Evolutionary conservation across 768 basidiomycete species (phyloP), one percentile per base, ranked within the genome.

Genomic region (Leccinellum albellum): DNA sequence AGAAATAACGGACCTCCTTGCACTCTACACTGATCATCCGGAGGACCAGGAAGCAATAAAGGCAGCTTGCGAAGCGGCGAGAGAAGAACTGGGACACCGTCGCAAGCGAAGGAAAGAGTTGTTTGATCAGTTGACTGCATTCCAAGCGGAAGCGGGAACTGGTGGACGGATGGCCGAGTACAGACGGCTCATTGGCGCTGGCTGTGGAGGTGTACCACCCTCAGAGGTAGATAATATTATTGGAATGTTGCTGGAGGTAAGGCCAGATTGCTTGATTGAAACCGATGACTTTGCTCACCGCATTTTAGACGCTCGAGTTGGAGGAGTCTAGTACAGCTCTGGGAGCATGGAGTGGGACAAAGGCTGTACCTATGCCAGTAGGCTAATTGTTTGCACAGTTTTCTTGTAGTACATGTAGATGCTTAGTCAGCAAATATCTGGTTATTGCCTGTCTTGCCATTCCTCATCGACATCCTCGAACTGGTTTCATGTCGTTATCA

Each of bases 61-160:
- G 28, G 67, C 68, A 52, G 78, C 76, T 55, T 91, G 89, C 71
- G 83, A 87, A 53, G 69, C 70, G 49, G 71, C 91, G 51, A 77
- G 85, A 42, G 82, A 80, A 59, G 90, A 91, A 54, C 74, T 98
- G 17, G 73, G 72, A 37, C 80, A 84, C 57, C 80, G 85, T 66
- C 77, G 85, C 59, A 84, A 82, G 67, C 82, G 87, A 61, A 82
- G 94, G 68, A 83, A 83, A 63, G 79, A 78, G 13, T 77, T 84
- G 58, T 93, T 97, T 63, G 86, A 88, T 50, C 83, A 84, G 56
- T 78, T 91, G 61, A 89, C 89, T 12, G 81, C 78, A 29, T 87
- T 90, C 73, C 90, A 94, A 69, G 88, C 91, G 20, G 92, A 95
- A 72, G 87, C 90, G 1, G 95, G 95, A 5, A 97, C 94, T 1